phyloP scores from a whole-genome alignment of 176 grass and related monocot genomes.

The Aechmea fasciata region DNA sequence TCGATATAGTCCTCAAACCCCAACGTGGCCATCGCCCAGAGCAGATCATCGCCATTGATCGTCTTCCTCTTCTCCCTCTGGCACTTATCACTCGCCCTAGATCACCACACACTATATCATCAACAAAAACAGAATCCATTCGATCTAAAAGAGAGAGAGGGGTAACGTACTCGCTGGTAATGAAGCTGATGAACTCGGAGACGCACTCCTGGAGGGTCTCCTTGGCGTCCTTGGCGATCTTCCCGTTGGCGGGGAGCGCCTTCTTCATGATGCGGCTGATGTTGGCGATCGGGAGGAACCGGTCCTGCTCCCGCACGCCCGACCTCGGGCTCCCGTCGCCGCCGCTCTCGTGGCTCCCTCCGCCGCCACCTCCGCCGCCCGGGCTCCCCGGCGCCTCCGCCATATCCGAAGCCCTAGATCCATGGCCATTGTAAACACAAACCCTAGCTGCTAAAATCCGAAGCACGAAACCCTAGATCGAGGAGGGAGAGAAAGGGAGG shows the following conservation, averaged over 20 bases:
- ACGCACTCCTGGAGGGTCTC: slow-evolving; percentile 99
- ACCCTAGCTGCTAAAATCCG: slow-evolving; percentile 4
- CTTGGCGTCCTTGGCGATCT: slow-evolving; percentile 99
- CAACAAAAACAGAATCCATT: not conserved
- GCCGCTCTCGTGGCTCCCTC: slow-evolving; percentile 39
- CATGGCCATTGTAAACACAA: slow-evolving; percentile 8
- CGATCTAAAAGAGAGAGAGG: not conserved
- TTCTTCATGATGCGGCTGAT: slow-evolving; percentile 99
- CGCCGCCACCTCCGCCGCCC: slow-evolving; percentile 23
- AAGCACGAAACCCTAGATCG: slow-evolving; percentile 10
- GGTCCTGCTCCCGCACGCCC: slow-evolving; percentile 75
- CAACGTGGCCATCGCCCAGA: slow-evolving; percentile 90
- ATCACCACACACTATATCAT: not conserved
- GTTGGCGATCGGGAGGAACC: slow-evolving; percentile 98
- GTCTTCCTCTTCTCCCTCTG: slow-evolving; percentile 99
- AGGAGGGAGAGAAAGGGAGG: slow-evolving; percentile 15
- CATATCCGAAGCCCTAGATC: slow-evolving; percentile 62
- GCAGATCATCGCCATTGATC: slow-evolving; percentile 91
- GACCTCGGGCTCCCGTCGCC: slow-evolving; percentile 39
- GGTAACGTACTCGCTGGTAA: slow-evolving; percentile 89
- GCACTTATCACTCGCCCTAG: slow-evolving; percentile 92
- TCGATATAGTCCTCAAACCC: slow-evolving; percentile 98
- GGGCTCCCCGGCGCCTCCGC: slow-evolving; percentile 30
- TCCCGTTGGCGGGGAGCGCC: slow-evolving; percentile 92
- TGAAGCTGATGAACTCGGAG: slow-evolving; percentile 97